A percentile compares a stretch with the other conserved stretches of the same genome.
These are phyloP conservation scores for Leccinum boreale DNA, from an alignment of 768 basidiomycete species.

Conservation along the genomic window DNA sequence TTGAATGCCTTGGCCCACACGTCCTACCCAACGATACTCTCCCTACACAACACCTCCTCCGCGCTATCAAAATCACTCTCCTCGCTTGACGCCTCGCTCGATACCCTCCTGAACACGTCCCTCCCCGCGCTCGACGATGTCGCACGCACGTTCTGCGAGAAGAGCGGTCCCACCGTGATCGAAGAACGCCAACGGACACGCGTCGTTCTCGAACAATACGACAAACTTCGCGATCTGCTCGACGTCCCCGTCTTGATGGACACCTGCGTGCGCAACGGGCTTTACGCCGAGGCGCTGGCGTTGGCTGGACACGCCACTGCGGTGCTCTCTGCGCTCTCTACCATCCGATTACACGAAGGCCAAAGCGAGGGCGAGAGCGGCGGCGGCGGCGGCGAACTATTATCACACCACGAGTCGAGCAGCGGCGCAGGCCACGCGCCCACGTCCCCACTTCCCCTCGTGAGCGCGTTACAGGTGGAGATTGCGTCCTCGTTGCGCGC, in stretches of 20 bases:
- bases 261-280: conserved; percentile 89
- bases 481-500: conserved; percentile 58
- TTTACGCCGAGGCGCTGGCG: conserved; percentile 89
- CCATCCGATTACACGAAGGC: conserved; percentile 33
- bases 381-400: conserved; percentile 22
- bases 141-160: conserved; percentile 66
- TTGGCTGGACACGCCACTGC: conserved; percentile 69
- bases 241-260: conserved; percentile 90
- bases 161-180: conserved; percentile 68
- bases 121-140: conserved; percentile 77
- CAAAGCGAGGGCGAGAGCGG: background rate
- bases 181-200: conserved; percentile 71
- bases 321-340: conserved; percentile 38
- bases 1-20: conserved; percentile 87
- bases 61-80: conserved; percentile 70
- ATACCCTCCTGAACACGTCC: conserved; percentile 57
- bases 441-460: conserved; percentile 22
- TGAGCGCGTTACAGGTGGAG: conserved; percentile 58
- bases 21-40: conserved; percentile 88
- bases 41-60: conserved; percentile 77
- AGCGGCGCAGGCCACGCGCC: conserved; percentile 25
- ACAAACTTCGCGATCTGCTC: conserved; percentile 88
- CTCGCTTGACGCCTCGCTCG: conserved; percentile 72
- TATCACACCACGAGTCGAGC: conserved; percentile 36
- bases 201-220: conserved; percentile 90